These are phyloP conservation scores for Cenchrus fungigraminus DNA, from an alignment of 176 grass and related monocot species.

Conservation along the genomic window DNA sequence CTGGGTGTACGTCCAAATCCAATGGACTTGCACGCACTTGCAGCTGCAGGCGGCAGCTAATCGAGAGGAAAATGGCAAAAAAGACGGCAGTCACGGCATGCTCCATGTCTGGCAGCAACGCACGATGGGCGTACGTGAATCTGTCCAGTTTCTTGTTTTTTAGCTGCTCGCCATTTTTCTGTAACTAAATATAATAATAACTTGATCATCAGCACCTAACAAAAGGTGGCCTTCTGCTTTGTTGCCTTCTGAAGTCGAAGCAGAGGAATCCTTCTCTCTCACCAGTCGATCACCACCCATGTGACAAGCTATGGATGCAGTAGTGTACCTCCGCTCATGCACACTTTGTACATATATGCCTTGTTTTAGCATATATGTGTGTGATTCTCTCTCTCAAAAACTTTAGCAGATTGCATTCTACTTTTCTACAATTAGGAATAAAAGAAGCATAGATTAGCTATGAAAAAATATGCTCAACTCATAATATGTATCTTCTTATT, in stretches of 20 bases:
- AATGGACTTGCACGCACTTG: background rate
- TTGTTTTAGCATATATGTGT: background rate
- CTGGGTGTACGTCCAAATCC: background rate
- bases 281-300: background rate
- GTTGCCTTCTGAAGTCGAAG: slow-evolving; percentile 32
- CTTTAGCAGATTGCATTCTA: background rate
- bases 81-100: slow-evolving; percentile 1
- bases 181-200: background rate
- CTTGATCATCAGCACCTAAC: background rate
- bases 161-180: background rate
- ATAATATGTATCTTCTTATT: background rate
- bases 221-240: background rate
- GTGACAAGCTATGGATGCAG: background rate
- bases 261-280: background rate
- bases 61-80: background rate
- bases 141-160: slow-evolving; percentile 23
- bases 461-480: background rate
- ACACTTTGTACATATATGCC: background rate
- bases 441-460: background rate
- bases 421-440: background rate
- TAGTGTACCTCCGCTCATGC: background rate
- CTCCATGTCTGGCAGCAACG: background rate
- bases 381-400: background rate
- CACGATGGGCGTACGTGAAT: background rate
- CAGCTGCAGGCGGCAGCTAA: background rate